Base-by-base conservation (phyloP, 2,329 filamentous ascomycete genomes). In the Mycosphaerelloides madeirae region DNA sequence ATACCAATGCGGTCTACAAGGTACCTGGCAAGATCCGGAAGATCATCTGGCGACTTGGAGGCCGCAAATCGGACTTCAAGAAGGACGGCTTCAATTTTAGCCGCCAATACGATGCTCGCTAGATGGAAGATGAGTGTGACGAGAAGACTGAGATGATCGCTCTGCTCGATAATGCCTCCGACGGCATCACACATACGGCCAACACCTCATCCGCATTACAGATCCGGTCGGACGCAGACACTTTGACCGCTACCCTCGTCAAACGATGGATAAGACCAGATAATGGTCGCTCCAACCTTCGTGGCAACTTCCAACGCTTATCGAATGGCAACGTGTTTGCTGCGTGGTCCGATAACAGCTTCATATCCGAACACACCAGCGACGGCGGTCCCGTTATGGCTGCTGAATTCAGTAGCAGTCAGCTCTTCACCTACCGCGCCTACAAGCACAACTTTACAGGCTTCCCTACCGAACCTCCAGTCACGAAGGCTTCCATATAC, bases 401-500 rank as follows among this genome's bases (percentile, higher is more conserved):
- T 8, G 65, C 65, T 1, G 50, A 44, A 18, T 70, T 68, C 48
- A 53, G 47, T 7, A 60, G 59, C 1, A 13, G 40, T 1, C 59
- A 60, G 7, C 65, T 61, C 46, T 60, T 59, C 6, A 68, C 61
- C 20, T 70, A 70, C 43, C 65, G 68, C 3, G 57, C 63, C 7
- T 69, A 66, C 55, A 70, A 70, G 43, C 59, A 48, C 20, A 53
- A 62, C 28, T 69, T 66, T 41, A 58, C 52, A 1, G 65, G 67
- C 16, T 3, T 15, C 3, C 54, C 54, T 3, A 18, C 13, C 49
- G 46, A 49, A 3, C 36, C 37, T 7, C 65, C 66, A 1, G 58
- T 53, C 2, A 12, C 65, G 6, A 60, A 61, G 13, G 54, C 63
- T 6, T 58, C 59, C 2, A 60, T 59, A 1, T 57, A 54, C 16